phyloP scores from a whole-genome alignment of 2,329 filamentous ascomycete genomes.

The Niveomyces coronatus region DNA sequence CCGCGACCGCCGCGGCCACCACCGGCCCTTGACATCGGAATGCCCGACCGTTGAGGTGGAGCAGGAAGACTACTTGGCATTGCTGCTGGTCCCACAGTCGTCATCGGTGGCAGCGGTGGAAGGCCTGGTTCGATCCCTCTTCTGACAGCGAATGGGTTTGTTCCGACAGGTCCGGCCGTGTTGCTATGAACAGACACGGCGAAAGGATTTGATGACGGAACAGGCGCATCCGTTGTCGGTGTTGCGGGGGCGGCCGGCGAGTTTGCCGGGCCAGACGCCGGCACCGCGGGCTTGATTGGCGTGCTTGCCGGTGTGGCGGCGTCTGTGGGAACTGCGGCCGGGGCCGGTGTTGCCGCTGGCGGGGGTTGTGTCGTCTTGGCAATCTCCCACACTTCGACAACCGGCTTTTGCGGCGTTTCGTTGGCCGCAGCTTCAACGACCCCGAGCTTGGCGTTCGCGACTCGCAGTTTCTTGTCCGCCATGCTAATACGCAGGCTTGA shows the following conservation, averaged over 20 bases:
- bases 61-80: conserved; percentile 4
- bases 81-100: too few species aligned
- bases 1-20: conserved; percentile 29
- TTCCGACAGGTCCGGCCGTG: conserved; percentile 8
- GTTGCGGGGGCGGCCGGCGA: not conserved
- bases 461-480: conserved; percentile 57
- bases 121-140: conserved; percentile 8
- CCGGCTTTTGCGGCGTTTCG: conserved; percentile 77
- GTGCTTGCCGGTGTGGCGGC: conserved; percentile 13
- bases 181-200: conserved; percentile 13
- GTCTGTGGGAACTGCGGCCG: conserved; percentile 13
- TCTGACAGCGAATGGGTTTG: conserved; percentile 24
- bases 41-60: conserved; percentile 22
- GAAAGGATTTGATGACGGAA: conserved; percentile 11
- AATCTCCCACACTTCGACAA: conserved; percentile 77
- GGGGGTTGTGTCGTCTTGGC: conserved; percentile 46
- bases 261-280: not conserved
- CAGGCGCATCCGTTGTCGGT: conserved; percentile 1
- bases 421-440: conserved; percentile 71
- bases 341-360: conserved; percentile 15
- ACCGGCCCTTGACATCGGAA: conserved; percentile 32
- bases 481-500: conserved; percentile 67
- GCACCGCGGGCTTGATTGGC: conserved; percentile 10
- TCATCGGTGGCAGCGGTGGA: too few species aligned
- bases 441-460: conserved; percentile 59